Percentiles rank a stretch among this genome's conserved stretches.
These are phyloP conservation scores for Arachis monticola DNA, from an alignment of 331 rosid species.

Conservation along the genomic window DNA sequence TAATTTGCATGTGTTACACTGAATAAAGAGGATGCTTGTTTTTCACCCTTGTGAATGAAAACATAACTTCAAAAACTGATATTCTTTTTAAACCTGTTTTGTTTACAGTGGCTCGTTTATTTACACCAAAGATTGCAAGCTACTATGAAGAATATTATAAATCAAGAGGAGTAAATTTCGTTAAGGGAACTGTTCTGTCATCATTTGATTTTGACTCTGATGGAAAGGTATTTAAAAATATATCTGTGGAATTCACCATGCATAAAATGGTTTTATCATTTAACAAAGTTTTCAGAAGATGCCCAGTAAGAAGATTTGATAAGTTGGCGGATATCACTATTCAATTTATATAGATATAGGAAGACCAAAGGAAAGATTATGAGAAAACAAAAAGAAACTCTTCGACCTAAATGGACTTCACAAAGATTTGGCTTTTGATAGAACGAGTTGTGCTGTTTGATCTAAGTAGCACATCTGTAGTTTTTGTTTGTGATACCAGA, in stretches of 20 bases:
- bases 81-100: conserved; percentile 15
- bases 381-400: conserved; percentile 12
- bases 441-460: not conserved
- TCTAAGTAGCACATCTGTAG: not conserved
- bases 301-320: not conserved
- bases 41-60: not conserved
- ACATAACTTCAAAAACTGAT: conserved; percentile 19
- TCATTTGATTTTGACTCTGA: conserved; percentile 77
- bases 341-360: not conserved
- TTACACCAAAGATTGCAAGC: conserved; percentile 86
- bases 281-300: not conserved
- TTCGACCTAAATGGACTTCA: not conserved
- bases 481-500: not conserved
- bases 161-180: conserved; percentile 81
- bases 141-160: conserved; percentile 87
- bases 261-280: conserved; percentile 12
- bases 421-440: not conserved
- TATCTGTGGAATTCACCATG: not conserved
- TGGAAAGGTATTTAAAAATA: conserved; percentile 65
- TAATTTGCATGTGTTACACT: not conserved
- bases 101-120: conserved; percentile 92
- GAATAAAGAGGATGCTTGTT: not conserved
- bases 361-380: not conserved
- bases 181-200: conserved; percentile 87
- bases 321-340: not conserved